These are phyloP conservation scores for Spizellomyces sp. DNA, from an alignment of 192 early-diverging fungal species.

Conservation along the genomic window DNA sequence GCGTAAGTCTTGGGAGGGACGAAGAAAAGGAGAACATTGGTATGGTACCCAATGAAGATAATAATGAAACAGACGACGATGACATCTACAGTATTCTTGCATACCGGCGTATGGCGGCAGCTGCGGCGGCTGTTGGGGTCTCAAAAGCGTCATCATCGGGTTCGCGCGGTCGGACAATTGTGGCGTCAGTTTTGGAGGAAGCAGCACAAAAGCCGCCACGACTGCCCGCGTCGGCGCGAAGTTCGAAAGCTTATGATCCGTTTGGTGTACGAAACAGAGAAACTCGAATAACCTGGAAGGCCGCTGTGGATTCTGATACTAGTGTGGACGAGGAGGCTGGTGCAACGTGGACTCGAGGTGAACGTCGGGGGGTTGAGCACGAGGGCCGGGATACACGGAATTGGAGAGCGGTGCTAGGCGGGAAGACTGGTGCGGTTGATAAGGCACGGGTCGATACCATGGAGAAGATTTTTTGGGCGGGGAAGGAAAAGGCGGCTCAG, in stretches of 20 bases:
- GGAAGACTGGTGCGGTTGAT: neutral
- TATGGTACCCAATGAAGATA: neutral
- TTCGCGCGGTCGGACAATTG: too few relatives aligned
- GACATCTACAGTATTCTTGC: slow-evolving; percentile 23
- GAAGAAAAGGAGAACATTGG: neutral
- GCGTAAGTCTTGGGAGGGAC: neutral
- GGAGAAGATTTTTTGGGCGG: neutral
- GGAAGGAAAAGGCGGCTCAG: too few relatives aligned
- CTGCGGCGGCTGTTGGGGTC: neutral
- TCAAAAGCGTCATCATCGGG: neutral
- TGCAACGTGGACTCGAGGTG: too few relatives aligned
- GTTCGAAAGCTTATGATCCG: too few relatives aligned
- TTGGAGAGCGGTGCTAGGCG: neutral
- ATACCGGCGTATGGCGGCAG: slow-evolving; percentile 25
- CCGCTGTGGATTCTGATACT: neutral
- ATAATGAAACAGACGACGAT: slow-evolving; percentile 24
- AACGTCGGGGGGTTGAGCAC: neutral
- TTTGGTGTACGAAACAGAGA: too few relatives aligned
- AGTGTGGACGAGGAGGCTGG: neutral
- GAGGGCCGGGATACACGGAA: neutral
- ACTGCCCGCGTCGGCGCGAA: too few relatives aligned
- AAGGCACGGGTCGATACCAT: neutral
- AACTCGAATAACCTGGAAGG: neutral
- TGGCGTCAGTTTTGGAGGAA: too few relatives aligned
- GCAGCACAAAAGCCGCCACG: too few relatives aligned